Conservation (phyloP, 257 asterid species). For the Eucommia ulmoides region DNA sequence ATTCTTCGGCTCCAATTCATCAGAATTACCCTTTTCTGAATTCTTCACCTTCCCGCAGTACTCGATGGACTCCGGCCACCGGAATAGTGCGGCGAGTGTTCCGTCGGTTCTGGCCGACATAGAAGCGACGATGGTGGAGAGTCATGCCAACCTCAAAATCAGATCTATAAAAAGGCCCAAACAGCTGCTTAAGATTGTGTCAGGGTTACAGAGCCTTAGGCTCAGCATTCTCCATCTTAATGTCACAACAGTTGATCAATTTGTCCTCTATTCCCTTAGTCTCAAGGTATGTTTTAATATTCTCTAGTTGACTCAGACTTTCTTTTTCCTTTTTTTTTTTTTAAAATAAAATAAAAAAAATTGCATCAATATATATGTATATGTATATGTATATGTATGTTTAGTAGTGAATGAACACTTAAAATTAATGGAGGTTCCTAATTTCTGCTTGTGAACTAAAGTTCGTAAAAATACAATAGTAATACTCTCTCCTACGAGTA, state of each 20-base stretch:
- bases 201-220: slow-evolving; percentile 21
- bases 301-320: neutral
- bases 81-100: neutral
- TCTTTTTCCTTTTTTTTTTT: neutral
- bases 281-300: slow-evolving; percentile 18
- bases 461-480: no score
- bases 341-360: neutral
- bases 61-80: slow-evolving; percentile 5
- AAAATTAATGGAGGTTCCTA: no score
- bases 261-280: slow-evolving; percentile 21
- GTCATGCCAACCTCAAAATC: slow-evolving; percentile 27
- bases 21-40: slow-evolving; percentile 19
- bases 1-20: slow-evolving; percentile 14
- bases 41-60: slow-evolving; percentile 29
- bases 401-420: no score
- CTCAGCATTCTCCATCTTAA: slow-evolving; percentile 31
- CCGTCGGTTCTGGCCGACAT: slow-evolving; percentile 19
- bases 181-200: slow-evolving; percentile 19
- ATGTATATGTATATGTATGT: no score
- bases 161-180: slow-evolving; percentile 21
- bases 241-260: slow-evolving; percentile 19
- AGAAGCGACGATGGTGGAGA: slow-evolving; percentile 36
- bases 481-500: no score
- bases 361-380: no score
- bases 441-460: no score